A percentile compares a stretch with the other conserved stretches of the same genome.
phyloP scores from a whole-genome alignment of 345 rosid species.

The Salix suchowensis region DNA sequence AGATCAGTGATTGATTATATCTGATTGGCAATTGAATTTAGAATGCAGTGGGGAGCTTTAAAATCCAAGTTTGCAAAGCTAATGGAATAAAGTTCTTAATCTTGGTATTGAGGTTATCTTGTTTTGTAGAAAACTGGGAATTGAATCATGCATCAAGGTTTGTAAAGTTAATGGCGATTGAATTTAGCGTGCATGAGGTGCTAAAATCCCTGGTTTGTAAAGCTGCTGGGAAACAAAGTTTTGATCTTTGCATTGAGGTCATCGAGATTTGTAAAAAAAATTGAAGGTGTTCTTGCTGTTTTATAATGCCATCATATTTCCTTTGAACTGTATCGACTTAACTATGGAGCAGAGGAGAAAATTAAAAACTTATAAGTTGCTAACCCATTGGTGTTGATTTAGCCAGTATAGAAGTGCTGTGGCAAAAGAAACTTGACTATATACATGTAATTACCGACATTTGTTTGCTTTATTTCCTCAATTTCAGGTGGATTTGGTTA shows the following conservation, averaged over 20 bases:
- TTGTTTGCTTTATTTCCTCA: background rate
- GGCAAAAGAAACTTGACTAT: background rate
- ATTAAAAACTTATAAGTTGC: background rate
- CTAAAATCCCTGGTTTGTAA: background rate
- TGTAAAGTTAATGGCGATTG: too few relatives aligned
- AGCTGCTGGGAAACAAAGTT: background rate
- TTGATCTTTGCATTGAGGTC: background rate
- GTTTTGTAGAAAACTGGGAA: background rate
- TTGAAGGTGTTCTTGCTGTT: background rate
- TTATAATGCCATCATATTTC: background rate
- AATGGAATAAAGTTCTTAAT: background rate
- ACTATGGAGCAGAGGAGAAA: background rate
- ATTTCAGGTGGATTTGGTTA: conserved; percentile 86
- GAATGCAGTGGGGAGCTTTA: background rate
- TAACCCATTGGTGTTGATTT: background rate
- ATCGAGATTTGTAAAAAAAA: background rate
- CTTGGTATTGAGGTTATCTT: background rate
- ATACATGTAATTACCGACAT: background rate
- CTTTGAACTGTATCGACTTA: background rate
- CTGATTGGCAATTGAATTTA: background rate
- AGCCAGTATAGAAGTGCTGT: background rate
- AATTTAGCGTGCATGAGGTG: background rate
- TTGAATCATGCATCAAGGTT: background rate
- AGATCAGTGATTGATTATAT: background rate
- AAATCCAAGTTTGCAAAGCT: background rate